A percentile compares a stretch with the other conserved stretches of the same genome.
Evolutionary conservation across 495 filamentous ascomycete species (phyloP).

Genomic region (Stereocaulon alpinum): DNA sequence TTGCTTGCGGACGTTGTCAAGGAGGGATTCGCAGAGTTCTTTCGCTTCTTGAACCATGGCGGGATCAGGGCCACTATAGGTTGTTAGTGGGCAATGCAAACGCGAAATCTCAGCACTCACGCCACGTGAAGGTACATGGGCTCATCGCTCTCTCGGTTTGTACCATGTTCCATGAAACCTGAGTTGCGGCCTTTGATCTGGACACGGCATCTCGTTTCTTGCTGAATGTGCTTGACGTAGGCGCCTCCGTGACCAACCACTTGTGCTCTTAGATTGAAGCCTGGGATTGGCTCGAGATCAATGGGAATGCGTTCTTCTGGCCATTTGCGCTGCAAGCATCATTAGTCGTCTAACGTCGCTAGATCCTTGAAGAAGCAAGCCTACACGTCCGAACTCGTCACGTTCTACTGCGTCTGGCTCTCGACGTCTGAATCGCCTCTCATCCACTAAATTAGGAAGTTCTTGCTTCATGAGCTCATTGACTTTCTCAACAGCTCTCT

Average conservation of each 20-base stretch:
- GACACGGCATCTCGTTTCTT: conserved; percentile 85
- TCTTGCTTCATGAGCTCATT: conserved; percentile 95
- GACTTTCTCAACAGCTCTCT: conserved; percentile 74
- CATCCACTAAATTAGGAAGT: conserved; percentile 87
- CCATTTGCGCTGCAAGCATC: conserved; percentile 75
- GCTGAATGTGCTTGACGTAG: conserved; percentile 96
- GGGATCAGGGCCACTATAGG: conserved; percentile 68
- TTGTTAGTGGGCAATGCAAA: conserved; percentile 26
- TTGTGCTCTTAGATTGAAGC: conserved; percentile 94
- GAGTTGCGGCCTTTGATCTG: conserved; percentile 98
- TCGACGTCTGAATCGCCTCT: conserved; percentile 81
- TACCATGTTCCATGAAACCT: conserved; percentile 78
- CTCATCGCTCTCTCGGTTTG: conserved; percentile 82
- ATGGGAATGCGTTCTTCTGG: conserved; percentile 91
- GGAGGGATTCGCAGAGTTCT: conserved; percentile 75
- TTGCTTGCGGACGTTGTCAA: conserved; percentile 70
- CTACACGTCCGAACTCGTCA: conserved; percentile 86
- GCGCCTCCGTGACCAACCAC: conserved; percentile 88
- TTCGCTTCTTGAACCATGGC: conserved; percentile 78
- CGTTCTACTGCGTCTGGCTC: conserved; percentile 87
- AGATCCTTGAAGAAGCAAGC: conserved; percentile 21
- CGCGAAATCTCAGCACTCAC: conserved; percentile 42
- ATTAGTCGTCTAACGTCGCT: conserved; percentile 21
- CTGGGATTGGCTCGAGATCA: conserved; percentile 76
- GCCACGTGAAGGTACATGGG: conserved; percentile 92